These are phyloP conservation scores for Linnemannia hyalina DNA, from an alignment of 192 early-diverging fungal genomes.

Conservation along the genomic window DNA sequence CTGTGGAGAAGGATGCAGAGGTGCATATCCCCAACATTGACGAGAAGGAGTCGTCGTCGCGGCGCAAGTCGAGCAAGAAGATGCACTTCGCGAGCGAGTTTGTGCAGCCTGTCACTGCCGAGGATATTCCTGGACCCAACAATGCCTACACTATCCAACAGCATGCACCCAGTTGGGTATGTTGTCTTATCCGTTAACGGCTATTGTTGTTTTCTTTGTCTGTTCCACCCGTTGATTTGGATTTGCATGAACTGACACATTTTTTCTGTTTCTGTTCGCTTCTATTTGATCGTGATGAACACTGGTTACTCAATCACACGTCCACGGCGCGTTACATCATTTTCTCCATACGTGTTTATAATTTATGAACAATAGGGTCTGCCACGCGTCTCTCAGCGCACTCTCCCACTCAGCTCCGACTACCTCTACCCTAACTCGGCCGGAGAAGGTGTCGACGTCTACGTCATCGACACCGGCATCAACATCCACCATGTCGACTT, in stretches of 20 bases:
- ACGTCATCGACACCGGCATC: conserved; percentile 77
- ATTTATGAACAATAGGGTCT: conserved; percentile 59
- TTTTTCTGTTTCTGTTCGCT: neutral
- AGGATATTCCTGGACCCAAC: conserved; percentile 28
- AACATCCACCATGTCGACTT: conserved; percentile 64
- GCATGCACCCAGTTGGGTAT: conserved; percentile 47
- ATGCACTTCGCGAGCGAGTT: conserved; percentile 8
- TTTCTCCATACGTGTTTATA: neutral
- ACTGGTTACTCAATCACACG: neutral
- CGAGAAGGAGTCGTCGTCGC: neutral
- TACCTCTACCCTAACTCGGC: conserved; percentile 71
- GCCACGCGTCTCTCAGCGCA: conserved; percentile 56
- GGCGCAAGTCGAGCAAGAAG: conserved; percentile 14
- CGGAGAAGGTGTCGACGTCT: conserved; percentile 71
- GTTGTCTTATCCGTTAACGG: neutral
- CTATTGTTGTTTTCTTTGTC: neutral
- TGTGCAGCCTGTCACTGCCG: conserved; percentile 6
- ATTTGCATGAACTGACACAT: conserved; percentile 3
- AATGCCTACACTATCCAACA: conserved; percentile 41
- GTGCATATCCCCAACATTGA: conserved; percentile 28
- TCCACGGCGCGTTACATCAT: neutral
- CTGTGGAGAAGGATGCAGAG: neutral
- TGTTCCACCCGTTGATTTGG: neutral
- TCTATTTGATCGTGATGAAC: neutral
- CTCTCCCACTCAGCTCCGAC: conserved; percentile 61